Base-by-base conservation (phyloP, 192 early-diverging fungal genomes). In the Backusella sp. region DNA sequence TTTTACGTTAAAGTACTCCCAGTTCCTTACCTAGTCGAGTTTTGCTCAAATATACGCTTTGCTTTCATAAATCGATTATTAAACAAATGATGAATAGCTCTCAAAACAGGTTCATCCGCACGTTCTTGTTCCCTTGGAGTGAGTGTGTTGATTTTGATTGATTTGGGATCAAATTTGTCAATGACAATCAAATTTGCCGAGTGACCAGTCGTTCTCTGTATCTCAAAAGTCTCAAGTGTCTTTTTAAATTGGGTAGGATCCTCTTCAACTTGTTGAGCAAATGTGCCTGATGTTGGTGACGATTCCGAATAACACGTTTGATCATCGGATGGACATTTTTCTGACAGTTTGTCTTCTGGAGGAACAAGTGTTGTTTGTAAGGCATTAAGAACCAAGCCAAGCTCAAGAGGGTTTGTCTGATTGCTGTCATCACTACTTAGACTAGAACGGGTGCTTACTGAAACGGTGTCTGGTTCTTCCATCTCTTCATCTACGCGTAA, bases 61-160 rank as follows among this genome's bases (percentile, higher is more conserved):
- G 81, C 77, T 23, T 73, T 71, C 70, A 71, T 79, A 68, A 82
- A 82, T 37, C 70, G 68, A 39, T 82, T 82, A 41, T 82, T 79
- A 56, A 82, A 73, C n/a, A 82, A 62, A 35, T 73, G 71, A 5
- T 74, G 68, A n/a, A 82, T 69, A 34, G 69, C 81, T 52, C 36
- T 30, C 6, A 79, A 21, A 0, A 79, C 53, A 15, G 74, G 81
- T 49, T 79, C 72, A 41, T 79, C 81, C 36, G 49, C 19, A 1
- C 32, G 59, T 70, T 82, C 81, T 28, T 82, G 81, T 46, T 82
- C 81, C 4, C 72, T 36, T 17, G 77, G 74, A 34, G 77, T 62
- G 0, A 82, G 32, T 11, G 66, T 73, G 14, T 79, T 82, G 11
- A 77, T 42, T 39, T 56, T 62, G 41, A 77, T 56, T 21, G 41